Percentiles rank a stretch among this genome's conserved stretches.
These are phyloP conservation scores for Blastobotrys mokoenaii DNA, from an alignment of 805 yeast species.

Conservation along the genomic window DNA sequence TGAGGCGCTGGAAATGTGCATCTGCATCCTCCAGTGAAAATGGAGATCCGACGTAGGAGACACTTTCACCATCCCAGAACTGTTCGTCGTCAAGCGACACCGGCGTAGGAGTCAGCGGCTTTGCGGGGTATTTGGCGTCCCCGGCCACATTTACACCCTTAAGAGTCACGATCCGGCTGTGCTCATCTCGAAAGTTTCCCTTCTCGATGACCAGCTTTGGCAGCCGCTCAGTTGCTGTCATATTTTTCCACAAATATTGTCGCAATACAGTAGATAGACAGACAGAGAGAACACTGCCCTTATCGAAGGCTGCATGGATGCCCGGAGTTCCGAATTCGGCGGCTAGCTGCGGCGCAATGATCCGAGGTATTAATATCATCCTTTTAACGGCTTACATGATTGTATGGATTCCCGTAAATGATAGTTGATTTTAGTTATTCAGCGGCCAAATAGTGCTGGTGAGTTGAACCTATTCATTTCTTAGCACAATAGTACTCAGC, in stretches of 20 bases:
- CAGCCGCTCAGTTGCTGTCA: not conserved
- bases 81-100: conserved; percentile 26
- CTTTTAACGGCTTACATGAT: too few relatives aligned
- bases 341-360: too few relatives aligned
- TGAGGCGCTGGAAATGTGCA: conserved; percentile 59
- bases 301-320: too few relatives aligned
- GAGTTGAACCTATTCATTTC: too few relatives aligned
- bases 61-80: conserved; percentile 63
- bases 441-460: too few relatives aligned
- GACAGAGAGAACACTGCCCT: too few relatives aligned
- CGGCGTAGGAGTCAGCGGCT: conserved; percentile 33
- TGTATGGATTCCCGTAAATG: too few relatives aligned
- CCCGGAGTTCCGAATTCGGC: too few relatives aligned
- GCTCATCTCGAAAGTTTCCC: conserved; percentile 50
- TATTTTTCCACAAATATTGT: not conserved
- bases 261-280: too few relatives aligned
- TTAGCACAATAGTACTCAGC: too few relatives aligned
- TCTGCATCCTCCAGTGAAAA: conserved; percentile 68
- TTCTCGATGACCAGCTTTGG: conserved; percentile 17
- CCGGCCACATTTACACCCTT: conserved; percentile 81
- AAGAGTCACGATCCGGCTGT: conserved; percentile 52
- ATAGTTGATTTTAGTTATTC: too few relatives aligned
- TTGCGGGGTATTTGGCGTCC: conserved; percentile 57
- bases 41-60: conserved; percentile 79
- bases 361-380: too few relatives aligned